phyloP scores from a whole-genome alignment of 176 grass and related monocot species.

The Coix lacrymajobi region DNA sequence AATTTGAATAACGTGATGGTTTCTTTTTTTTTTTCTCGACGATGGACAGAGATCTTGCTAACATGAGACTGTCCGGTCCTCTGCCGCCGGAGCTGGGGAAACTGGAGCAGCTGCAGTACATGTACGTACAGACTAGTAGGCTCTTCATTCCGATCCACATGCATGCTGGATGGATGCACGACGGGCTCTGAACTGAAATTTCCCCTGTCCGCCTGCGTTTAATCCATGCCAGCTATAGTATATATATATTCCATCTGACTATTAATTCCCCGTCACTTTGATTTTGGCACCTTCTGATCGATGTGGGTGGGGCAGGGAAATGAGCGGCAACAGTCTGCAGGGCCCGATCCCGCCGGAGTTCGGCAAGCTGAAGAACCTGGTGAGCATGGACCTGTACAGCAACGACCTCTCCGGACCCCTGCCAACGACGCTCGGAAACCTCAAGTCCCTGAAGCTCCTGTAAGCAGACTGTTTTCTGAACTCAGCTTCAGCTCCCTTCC shows the following conservation, averaged over 20 bases:
- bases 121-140: too few relatives aligned
- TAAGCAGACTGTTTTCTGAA: not conserved
- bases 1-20: not conserved
- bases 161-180: too few relatives aligned
- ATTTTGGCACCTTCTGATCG: not conserved
- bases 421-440: constrained; percentile 47
- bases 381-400: constrained; percentile 59
- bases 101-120: constrained; percentile 50
- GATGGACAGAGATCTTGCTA: constrained; percentile 25
- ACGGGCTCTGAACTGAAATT: not conserved
- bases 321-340: constrained; percentile 50
- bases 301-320: constrained; percentile 55
- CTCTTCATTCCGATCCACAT: not conserved
- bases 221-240: not conserved
- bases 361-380: constrained; percentile 49
- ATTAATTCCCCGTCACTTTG: not conserved
- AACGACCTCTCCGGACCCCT: constrained; percentile 64
- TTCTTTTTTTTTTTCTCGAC: not conserved
- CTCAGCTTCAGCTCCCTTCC: not conserved
- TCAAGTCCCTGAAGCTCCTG: constrained; percentile 52
- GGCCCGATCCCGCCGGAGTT: constrained; percentile 60
- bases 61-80: constrained; percentile 38
- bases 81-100: constrained; percentile 56
- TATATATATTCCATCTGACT: not conserved
- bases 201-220: not conserved